Evolutionary conservation across 2,329 filamentous ascomycete genomes (phyloP).

Genomic region (Beauveria bassiana): DNA sequence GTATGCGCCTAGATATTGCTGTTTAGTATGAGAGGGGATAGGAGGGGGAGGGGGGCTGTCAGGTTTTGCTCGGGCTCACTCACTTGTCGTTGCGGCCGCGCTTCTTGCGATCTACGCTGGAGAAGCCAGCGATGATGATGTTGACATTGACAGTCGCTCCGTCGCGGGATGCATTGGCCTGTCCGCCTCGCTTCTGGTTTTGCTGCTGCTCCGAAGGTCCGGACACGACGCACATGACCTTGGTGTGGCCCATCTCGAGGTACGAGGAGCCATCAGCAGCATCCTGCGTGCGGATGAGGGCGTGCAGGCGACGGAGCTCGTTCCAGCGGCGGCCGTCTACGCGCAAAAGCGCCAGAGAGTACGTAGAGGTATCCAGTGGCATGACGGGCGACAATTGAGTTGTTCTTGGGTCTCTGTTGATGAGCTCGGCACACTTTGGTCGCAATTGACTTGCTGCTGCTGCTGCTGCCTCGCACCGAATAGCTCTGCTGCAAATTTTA

Average conservation of each 20-base stretch:
- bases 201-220: constrained; percentile 65
- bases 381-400: constrained; percentile 36
- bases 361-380: constrained; percentile 92
- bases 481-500: too few relatives aligned
- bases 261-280: constrained; percentile 90
- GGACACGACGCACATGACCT: constrained; percentile 86
- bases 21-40: neutral
- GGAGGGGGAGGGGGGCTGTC: too few relatives aligned
- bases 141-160: constrained; percentile 63
- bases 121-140: constrained; percentile 81
- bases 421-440: too few relatives aligned
- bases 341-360: constrained; percentile 75
- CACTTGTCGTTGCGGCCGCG: constrained; percentile 71
- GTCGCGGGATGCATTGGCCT: constrained; percentile 37
- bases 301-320: constrained; percentile 81
- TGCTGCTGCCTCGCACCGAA: too few relatives aligned
- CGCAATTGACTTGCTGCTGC: too few relatives aligned
- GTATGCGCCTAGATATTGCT: constrained; percentile 52
- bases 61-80: constrained; percentile 42
- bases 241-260: constrained; percentile 95
- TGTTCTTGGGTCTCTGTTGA: too few relatives aligned
- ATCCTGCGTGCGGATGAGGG: constrained; percentile 85
- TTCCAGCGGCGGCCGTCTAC: constrained; percentile 91
- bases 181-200: constrained; percentile 22
- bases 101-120: constrained; percentile 76